Conservation (phyloP, 2,329 filamentous ascomycete genomes). For the Diplocarpon mali region DNA sequence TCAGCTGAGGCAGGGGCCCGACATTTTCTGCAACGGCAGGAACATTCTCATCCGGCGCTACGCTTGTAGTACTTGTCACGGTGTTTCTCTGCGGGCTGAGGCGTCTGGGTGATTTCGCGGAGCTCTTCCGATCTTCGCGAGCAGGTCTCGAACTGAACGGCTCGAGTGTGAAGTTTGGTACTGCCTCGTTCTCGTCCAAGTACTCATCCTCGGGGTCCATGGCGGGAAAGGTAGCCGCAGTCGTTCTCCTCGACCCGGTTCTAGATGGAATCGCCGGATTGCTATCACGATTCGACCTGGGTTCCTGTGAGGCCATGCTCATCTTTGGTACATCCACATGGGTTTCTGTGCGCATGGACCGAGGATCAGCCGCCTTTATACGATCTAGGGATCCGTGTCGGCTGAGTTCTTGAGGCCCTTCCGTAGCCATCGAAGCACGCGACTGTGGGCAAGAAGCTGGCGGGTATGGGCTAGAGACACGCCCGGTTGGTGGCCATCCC, state of each 20-base stretch:
- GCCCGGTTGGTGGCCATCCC: conserved; percentile 11
- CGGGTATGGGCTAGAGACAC: conserved; percentile 12
- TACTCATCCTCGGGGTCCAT: not conserved
- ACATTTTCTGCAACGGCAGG: not conserved
- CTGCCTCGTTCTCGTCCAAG: not conserved
- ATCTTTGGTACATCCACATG: conserved; percentile 1
- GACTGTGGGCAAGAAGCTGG: conserved; percentile 8
- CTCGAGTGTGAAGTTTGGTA: conserved; percentile 8
- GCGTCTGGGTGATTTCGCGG: conserved; percentile 12
- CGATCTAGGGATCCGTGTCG: conserved; percentile 6
- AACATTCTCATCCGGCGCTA: not conserved
- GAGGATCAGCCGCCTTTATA: conserved; percentile 12
- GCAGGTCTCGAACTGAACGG: conserved; percentile 4
- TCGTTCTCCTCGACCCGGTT: not conserved
- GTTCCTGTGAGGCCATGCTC: not conserved
- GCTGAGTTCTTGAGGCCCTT: not conserved
- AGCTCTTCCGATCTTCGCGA: conserved; percentile 7
- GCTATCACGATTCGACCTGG: not conserved
- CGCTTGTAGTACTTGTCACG: not conserved
- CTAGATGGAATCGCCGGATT: not conserved
- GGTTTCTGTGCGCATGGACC: conserved; percentile 9
- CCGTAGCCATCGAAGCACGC: conserved; percentile 2
- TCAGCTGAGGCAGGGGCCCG: conserved; percentile 10
- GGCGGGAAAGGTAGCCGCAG: not conserved
- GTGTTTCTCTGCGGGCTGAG: conserved; percentile 8